These are phyloP conservation scores for Epichloe coenophiala DNA, from an alignment of 2,329 filamentous ascomycete genomes.

Conservation along the genomic window DNA sequence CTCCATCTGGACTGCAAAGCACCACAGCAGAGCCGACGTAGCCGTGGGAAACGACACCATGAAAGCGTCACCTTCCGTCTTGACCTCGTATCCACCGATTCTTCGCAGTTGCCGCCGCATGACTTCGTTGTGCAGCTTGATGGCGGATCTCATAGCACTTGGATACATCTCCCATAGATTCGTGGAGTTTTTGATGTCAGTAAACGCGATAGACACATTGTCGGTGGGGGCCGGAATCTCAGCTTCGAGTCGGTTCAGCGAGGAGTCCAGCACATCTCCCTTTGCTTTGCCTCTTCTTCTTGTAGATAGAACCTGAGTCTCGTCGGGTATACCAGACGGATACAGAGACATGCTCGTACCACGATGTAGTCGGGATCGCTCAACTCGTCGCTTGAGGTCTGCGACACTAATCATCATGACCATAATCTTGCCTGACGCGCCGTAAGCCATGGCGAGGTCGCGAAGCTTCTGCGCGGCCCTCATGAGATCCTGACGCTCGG, in stretches of 20 bases:
- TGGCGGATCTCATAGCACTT: conserved; percentile 88
- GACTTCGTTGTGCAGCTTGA: conserved; percentile 93
- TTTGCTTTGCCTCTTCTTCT: conserved; percentile 53
- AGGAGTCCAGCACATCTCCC: conserved; percentile 65
- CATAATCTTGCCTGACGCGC: conserved; percentile 91
- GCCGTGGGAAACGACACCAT: conserved; percentile 98
- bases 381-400: conserved; percentile 71
- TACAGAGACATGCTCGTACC: conserved; percentile 79
- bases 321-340: conserved; percentile 59
- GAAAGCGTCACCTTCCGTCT: conserved; percentile 98
- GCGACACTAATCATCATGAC: conserved; percentile 95
- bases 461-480: conserved; percentile 85
- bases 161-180: conserved; percentile 92
- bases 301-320: conserved; percentile 48
- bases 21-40: conserved; percentile 89
- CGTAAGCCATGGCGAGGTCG: conserved; percentile 90
- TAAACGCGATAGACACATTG: conserved; percentile 89
- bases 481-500: conserved; percentile 84
- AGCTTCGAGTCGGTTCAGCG: conserved; percentile 70
- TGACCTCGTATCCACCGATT: conserved; percentile 96
- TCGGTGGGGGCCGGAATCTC: conserved; percentile 87
- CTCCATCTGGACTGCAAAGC: conserved; percentile 81
- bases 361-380: conserved; percentile 58
- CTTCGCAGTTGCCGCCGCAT: conserved; percentile 87
- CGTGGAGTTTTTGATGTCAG: conserved; percentile 98